Evolutionary conservation across 371 early-diverging fungal species (phyloP).

Genomic region (Saksenaea vasiformis): DNA sequence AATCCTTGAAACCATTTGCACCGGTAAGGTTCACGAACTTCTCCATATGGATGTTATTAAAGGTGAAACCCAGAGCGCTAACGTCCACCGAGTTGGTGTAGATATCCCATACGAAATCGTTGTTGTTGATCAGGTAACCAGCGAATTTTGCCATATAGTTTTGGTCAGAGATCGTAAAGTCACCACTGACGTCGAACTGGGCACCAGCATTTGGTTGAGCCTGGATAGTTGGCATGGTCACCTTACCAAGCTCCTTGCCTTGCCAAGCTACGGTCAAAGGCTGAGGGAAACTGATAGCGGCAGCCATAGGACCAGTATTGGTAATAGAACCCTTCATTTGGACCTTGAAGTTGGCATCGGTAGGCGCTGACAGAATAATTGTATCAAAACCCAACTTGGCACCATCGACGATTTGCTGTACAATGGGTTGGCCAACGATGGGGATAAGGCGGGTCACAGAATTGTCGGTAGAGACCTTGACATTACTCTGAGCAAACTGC

Average conservation of each 20-base stretch:
- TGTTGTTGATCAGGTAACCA: conserved; percentile 56
- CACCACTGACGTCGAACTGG: conserved; percentile 45
- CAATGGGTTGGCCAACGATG: conserved; percentile 57
- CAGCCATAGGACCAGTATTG: conserved; percentile 62
- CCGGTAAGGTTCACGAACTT: conserved; percentile 57
- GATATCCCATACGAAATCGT: conserved; percentile 62
- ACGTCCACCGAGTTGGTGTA: conserved; percentile 51
- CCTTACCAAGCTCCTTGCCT: conserved; percentile 46
- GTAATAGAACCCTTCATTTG: conserved; percentile 52
- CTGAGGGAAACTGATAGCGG: conserved; percentile 55
- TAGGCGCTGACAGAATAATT: conserved; percentile 45
- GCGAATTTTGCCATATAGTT: conserved; percentile 54
- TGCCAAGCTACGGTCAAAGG: conserved; percentile 57
- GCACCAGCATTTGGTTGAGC: conserved; percentile 52
- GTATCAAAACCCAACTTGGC: conserved; percentile 48
- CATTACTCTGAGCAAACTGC: conserved; percentile 48
- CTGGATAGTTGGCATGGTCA: conserved; percentile 50
- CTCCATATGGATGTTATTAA: conserved; percentile 57
- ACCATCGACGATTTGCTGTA: conserved; percentile 51
- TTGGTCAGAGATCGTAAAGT: conserved; percentile 46
- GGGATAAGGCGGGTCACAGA: conserved; percentile 50
- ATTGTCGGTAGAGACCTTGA: conserved; percentile 44
- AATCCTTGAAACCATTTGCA: conserved; percentile 54
- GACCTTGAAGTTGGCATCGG: conserved; percentile 49
- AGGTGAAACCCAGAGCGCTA: conserved; percentile 57